These are phyloP conservation scores for Schizophyllum amplum DNA, from an alignment of 1,284 basidiomycete genomes.

Conservation along the genomic window DNA sequence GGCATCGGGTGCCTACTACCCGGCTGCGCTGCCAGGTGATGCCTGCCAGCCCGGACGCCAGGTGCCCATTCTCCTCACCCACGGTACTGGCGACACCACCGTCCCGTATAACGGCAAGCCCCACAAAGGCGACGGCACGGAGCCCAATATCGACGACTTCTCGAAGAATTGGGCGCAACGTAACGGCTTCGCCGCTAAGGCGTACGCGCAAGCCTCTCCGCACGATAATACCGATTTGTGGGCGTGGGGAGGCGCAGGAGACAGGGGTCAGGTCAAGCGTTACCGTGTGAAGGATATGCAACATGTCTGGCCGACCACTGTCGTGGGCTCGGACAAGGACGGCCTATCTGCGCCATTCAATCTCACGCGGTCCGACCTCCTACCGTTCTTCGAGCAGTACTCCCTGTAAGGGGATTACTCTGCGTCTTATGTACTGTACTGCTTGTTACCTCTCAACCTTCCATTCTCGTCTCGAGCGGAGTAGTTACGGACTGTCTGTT, in stretches of 20 bases:
- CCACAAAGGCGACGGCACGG: neutral
- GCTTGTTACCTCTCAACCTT: neutral
- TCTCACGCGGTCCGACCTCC: constrained; percentile 6
- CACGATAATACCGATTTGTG: constrained; percentile 1
- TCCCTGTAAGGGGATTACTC: neutral
- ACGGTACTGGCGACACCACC: constrained; percentile 5
- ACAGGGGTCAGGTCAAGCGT: constrained; percentile 1
- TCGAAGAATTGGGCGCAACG: constrained; percentile 6
- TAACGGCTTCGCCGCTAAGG: neutral
- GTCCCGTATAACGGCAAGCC: constrained; percentile 8
- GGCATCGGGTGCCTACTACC: constrained; percentile 8
- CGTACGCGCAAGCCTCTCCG: neutral
- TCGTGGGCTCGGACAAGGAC: neutral
- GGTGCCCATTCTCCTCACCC: constrained; percentile 8
- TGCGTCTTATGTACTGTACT: neutral
- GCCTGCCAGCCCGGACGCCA: constrained; percentile 2
- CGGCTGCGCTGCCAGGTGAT: constrained; percentile 1
- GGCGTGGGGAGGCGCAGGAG: neutral
- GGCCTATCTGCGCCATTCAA: constrained; percentile 3
- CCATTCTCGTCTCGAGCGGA: neutral
- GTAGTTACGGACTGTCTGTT: neutral
- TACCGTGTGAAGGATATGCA: constrained; percentile 2
- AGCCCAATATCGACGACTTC: constrained; percentile 3
- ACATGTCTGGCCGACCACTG: constrained; percentile 6
- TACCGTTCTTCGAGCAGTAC: constrained; percentile 9